Evolutionary conservation across 2,329 filamentous ascomycete genomes (phyloP).

Genomic region (Colletotrichum tabaci): DNA sequence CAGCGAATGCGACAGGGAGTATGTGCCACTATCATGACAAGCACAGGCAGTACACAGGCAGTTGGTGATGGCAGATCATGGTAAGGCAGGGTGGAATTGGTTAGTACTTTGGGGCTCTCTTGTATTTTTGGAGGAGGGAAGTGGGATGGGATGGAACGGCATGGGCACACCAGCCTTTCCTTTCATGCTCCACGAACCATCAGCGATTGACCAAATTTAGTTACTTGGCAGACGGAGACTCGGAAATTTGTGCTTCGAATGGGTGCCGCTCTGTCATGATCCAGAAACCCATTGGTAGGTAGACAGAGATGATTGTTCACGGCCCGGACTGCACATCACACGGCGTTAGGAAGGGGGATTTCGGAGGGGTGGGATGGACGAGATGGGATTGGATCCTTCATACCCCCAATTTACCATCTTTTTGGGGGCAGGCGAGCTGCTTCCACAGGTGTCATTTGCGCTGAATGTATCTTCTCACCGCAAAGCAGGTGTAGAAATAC

Average conservation of each 20-base stretch:
- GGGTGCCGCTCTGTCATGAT: constrained; percentile 23
- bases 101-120: constrained; percentile 15
- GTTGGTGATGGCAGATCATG: constrained; percentile 8
- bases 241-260: constrained; percentile 24
- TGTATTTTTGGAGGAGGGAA: background rate
- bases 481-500: background rate
- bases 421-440: background rate
- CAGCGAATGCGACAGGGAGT: constrained; percentile 10
- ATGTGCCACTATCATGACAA: constrained; percentile 2
- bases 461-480: constrained; percentile 10
- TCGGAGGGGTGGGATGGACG: background rate
- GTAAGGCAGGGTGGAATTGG: constrained; percentile 16
- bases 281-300: background rate
- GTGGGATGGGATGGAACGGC: background rate
- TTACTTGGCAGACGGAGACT: constrained; percentile 28
- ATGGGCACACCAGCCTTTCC: background rate
- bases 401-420: constrained; percentile 2
- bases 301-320: background rate
- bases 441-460: background rate
- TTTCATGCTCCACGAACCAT: background rate
- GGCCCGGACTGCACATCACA: background rate
- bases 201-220: constrained; percentile 14
- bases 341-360: background rate
- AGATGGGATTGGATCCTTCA: constrained; percentile 3
- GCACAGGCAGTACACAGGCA: background rate